Base-by-base conservation (phyloP, 768 basidiomycete species). In the Boletales sp. region DNA sequence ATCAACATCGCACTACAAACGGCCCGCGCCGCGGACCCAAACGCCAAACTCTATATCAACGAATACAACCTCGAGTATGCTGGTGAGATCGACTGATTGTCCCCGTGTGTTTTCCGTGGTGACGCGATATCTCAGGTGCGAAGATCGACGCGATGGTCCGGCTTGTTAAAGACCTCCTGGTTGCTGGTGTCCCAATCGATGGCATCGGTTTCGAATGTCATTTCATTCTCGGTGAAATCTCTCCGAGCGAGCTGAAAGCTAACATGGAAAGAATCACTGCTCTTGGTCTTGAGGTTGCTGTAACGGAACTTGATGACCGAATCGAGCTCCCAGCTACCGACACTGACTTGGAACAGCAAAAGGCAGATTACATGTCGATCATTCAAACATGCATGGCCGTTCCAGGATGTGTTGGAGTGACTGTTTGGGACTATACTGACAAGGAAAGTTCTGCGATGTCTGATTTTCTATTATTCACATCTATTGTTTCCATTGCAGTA, bases 281-380 rank as follows among this genome's bases (percentile, higher is more conserved):
- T 11, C 76, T 84, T 24, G 83, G 84, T 5, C 69, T 86, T 38
- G 84, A 86, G 56, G 79, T 84, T 21, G 83, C 83, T 10, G 77
- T 85, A 55, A 86, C 84, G 4, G 84, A 85, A 61, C 74, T 86
- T 43, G 84, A 86, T 59, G 81, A 81, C 57, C 73, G 83, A 43
- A 81, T 83, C 72, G 73, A 72, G 8, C 56, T 53, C 12, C 83
- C 82, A 12, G 73, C 69, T 11, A 80, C 80, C 4, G 54, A 63
- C 8, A 75, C 74, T 1, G 67, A 76, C 31, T 69, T 80, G 31
- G 71, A 66, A 29, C 80, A 83, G 59, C 82, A 86, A 58, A 69
- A 76, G 58, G 32, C 48, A 14, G 83, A 86, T 61, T 86, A 83
- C 55, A 65, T 74, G 63, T 74, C 71, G 21, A 76, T 84, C 39